phyloP scores from a whole-genome alignment of 345 rosid genomes.

The Salix exigua region DNA sequence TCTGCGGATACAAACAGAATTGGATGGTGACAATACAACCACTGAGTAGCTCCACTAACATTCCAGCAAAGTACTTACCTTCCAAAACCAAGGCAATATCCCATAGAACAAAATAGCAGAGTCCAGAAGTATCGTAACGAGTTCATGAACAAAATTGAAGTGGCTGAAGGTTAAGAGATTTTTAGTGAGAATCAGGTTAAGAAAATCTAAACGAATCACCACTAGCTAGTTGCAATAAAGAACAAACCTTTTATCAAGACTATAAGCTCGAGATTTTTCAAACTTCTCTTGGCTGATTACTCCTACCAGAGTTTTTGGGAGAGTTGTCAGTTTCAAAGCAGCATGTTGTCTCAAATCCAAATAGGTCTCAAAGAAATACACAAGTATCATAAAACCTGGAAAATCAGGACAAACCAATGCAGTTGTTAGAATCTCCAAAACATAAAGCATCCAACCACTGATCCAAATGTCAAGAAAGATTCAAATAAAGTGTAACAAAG shows the following conservation, averaged over 20 bases:
- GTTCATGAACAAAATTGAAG: slow-evolving; percentile 86
- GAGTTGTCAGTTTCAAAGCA: slow-evolving; percentile 76
- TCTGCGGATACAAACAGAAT: slow-evolving; percentile 40
- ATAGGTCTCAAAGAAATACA: slow-evolving; percentile 85
- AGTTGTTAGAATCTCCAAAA: not conserved
- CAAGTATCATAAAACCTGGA: slow-evolving; percentile 88
- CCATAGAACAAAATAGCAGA: slow-evolving; percentile 90
- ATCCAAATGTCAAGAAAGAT: not conserved
- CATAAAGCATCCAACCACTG: not conserved
- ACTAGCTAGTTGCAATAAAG: slow-evolving; percentile 3
- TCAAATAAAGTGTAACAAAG: not conserved
- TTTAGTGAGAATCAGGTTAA: not conserved
- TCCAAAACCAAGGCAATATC: slow-evolving; percentile 96
- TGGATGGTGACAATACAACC: slow-evolving; percentile 14
- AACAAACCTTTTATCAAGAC: slow-evolving; percentile 90
- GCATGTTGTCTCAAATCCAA: slow-evolving; percentile 82
- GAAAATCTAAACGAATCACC: not conserved
- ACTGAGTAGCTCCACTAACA: not conserved
- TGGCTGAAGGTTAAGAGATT: slow-evolving; percentile 51
- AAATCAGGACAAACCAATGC: not conserved
- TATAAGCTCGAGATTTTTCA: slow-evolving; percentile 84
- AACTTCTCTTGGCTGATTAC: slow-evolving; percentile 91
- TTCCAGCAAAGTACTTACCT: slow-evolving; percentile 42
- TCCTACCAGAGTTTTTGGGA: slow-evolving; percentile 85
- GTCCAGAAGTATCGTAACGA: slow-evolving; percentile 82